A percentile compares a stretch with the other conserved stretches of the same genome.
Evolutionary conservation across 345 rosid species (phyloP).

Genomic region (Heritiera littoralis): DNA sequence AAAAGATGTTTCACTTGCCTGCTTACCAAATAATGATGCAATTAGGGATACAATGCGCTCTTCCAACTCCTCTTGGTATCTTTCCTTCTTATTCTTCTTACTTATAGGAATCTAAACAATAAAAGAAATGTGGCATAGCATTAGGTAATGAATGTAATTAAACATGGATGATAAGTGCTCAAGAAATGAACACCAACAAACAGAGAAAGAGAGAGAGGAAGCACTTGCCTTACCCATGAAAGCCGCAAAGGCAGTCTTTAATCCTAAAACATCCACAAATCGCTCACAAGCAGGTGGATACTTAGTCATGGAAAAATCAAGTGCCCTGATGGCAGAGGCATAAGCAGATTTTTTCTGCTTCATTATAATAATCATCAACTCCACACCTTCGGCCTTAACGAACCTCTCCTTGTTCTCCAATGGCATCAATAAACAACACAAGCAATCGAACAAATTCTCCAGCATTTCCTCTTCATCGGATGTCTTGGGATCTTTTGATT

Average conservation of each 20-base stretch:
- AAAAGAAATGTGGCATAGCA: constrained; percentile 19
- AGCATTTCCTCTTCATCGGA: constrained; percentile 97
- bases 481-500: constrained; percentile 85
- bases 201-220: background rate
- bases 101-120: constrained; percentile 68
- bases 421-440: constrained; percentile 96
- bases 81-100: constrained; percentile 87
- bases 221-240: constrained; percentile 99
- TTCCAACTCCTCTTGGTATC: constrained; percentile 86
- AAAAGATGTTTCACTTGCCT: constrained; percentile 38
- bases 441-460: constrained; percentile 82
- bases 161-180: background rate
- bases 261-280: constrained; percentile 89
- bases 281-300: constrained; percentile 97
- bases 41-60: constrained; percentile 77
- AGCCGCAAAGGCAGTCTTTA: constrained; percentile 95
- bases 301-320: constrained; percentile 95
- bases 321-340: constrained; percentile 85
- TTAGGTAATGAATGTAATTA: constrained; percentile 15
- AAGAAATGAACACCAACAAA: background rate
- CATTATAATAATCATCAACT: constrained; percentile 96
- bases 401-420: constrained; percentile 98
- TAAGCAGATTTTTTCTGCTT: constrained; percentile 98
- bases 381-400: constrained; percentile 94
- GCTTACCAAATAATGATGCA: constrained; percentile 95